These are phyloP conservation scores for Pseudopithomyces maydicus DNA, from an alignment of 2,329 filamentous ascomycete species.

Conservation along the genomic window DNA sequence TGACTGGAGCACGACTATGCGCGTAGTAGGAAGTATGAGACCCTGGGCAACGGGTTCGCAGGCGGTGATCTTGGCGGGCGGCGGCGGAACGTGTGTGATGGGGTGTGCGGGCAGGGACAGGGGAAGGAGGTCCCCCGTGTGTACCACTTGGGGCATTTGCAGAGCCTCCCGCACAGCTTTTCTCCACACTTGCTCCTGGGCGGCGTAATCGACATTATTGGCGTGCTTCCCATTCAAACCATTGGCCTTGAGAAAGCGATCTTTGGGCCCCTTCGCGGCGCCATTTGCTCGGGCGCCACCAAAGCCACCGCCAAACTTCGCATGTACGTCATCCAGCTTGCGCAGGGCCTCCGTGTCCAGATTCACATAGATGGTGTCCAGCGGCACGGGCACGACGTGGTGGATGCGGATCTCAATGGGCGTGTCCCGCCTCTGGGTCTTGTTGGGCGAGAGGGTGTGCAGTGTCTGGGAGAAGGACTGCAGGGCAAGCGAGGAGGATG, in stretches of 20 bases:
- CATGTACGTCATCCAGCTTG: conserved; percentile 81
- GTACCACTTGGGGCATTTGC: conserved; percentile 74
- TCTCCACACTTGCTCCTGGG: conserved; percentile 43
- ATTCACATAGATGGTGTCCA: conserved; percentile 87
- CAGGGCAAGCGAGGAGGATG: conserved; percentile 71
- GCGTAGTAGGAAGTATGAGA: conserved; percentile 74
- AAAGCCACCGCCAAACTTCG: conserved; percentile 75
- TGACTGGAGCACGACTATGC: conserved; percentile 77
- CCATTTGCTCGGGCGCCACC: conserved; percentile 39
- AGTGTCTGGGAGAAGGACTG: conserved; percentile 79
- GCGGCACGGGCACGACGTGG: conserved; percentile 76
- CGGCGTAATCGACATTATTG: conserved; percentile 21
- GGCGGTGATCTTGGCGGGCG: conserved; percentile 85
- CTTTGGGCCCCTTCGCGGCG: conserved; percentile 34
- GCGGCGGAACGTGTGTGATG: conserved; percentile 81
- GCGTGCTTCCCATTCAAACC: conserved; percentile 32
- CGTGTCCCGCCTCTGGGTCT: conserved; percentile 72
- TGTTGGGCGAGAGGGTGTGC: conserved; percentile 75
- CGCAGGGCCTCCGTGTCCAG: conserved; percentile 81
- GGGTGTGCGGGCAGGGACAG: conserved; percentile 78
- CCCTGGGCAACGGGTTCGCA: conserved; percentile 95
- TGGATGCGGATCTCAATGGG: conserved; percentile 84
- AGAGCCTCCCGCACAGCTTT: conserved; percentile 72
- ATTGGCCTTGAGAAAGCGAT: conserved; percentile 43
- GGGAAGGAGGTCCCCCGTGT: conserved; percentile 81